Percentiles rank a stretch among this genome's conserved stretches.
phyloP scores from a whole-genome alignment of 345 rosid species.

The Hibiscus trionum region DNA sequence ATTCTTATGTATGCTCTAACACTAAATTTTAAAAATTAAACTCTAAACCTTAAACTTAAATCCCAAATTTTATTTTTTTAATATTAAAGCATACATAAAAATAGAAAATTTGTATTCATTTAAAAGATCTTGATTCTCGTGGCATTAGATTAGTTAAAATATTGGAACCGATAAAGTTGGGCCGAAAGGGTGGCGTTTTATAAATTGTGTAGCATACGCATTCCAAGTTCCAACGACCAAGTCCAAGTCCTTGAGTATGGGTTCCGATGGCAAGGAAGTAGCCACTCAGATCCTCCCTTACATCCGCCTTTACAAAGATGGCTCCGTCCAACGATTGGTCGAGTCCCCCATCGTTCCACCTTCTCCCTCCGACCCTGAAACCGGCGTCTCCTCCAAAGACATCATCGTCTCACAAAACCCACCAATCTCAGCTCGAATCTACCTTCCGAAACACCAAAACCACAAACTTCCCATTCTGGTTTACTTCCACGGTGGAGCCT shows the following conservation, averaged over 20 bases:
- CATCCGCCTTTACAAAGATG: slow-evolving; percentile 29
- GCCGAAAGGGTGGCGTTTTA: too few relatives aligned
- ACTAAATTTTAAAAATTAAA: too few relatives aligned
- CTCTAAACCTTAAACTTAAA: too few relatives aligned
- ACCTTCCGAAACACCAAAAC: slow-evolving; percentile 23
- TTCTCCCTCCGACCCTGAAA: slow-evolving; percentile 17
- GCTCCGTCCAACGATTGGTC: slow-evolving; percentile 19
- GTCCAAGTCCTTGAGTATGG: background rate
- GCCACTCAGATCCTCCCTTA: slow-evolving; percentile 19
- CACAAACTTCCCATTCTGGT: slow-evolving; percentile 33
- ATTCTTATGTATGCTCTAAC: too few relatives aligned
- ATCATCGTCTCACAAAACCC: slow-evolving; percentile 22
- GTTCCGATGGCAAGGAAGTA: slow-evolving; percentile 12
- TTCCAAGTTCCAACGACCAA: too few relatives aligned
- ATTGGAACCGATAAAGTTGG: too few relatives aligned
- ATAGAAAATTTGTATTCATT: too few relatives aligned
- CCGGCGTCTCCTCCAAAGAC: slow-evolving; percentile 38
- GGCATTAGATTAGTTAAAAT: too few relatives aligned
- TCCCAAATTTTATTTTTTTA: too few relatives aligned
- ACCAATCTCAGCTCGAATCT: slow-evolving; percentile 25
- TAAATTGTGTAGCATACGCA: too few relatives aligned
- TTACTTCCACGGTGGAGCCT: slow-evolving; percentile 41
- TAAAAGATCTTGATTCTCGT: too few relatives aligned
- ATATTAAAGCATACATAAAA: too few relatives aligned
- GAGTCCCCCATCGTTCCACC: slow-evolving; percentile 20